phyloP scores from a whole-genome alignment of 768 basidiomycete genomes.

The Suillus subaureus region DNA sequence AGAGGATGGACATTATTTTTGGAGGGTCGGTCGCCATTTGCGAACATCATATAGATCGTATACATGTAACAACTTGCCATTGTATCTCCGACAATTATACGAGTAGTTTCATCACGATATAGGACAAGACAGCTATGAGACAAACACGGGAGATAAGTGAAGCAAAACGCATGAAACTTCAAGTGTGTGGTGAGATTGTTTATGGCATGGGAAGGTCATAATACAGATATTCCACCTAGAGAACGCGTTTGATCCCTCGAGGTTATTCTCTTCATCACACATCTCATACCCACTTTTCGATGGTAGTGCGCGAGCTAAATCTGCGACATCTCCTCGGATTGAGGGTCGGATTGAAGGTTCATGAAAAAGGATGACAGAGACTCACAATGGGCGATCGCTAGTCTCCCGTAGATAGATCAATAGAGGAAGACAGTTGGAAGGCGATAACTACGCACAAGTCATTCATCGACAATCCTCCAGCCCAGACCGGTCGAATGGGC shows the following conservation, averaged over 20 bases:
- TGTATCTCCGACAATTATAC: too few relatives aligned
- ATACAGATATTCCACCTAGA: neutral
- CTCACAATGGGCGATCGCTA: neutral
- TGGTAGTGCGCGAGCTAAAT: neutral
- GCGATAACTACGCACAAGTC: neutral
- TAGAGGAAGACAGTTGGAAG: neutral
- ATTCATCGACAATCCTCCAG: neutral
- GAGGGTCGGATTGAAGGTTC: neutral
- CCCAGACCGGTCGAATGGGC: neutral
- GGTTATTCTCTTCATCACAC: too few relatives aligned
- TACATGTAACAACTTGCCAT: too few relatives aligned
- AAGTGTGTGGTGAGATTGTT: neutral
- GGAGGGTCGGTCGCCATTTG: neutral
- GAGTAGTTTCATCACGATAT: neutral
- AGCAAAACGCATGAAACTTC: neutral
- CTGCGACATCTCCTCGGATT: neutral
- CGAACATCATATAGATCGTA: too few relatives aligned
- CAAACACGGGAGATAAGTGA: neutral
- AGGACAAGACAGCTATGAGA: neutral
- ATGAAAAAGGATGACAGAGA: neutral
- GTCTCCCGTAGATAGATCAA: neutral
- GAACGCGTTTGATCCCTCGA: too few relatives aligned
- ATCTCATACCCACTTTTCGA: too few relatives aligned
- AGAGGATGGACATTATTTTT: neutral
- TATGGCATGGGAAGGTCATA: neutral